Percentiles rank a stretch among this genome's conserved stretches.
These are phyloP conservation scores for Blepharisma japonicum DNA, from an alignment of 73 alveolate species.

Conservation along the genomic window DNA sequence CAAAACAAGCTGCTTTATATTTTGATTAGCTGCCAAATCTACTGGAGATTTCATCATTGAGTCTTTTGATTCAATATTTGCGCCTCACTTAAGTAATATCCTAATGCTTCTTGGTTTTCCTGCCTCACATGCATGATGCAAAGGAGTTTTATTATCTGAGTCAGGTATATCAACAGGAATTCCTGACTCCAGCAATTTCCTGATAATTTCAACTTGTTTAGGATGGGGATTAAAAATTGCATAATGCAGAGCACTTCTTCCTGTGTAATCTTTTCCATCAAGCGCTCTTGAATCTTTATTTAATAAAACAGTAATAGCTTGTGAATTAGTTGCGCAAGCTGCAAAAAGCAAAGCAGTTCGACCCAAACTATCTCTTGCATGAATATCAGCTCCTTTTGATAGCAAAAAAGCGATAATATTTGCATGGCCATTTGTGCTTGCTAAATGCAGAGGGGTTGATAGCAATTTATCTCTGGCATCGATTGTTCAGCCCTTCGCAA, in stretches of 20 bases:
- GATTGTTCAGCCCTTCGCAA: constrained; percentile 61
- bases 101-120: constrained; percentile 55
- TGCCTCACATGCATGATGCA: constrained; percentile 62
- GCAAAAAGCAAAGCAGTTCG: constrained; percentile 92
- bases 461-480: constrained; percentile 83
- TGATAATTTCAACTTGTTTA: constrained; percentile 47
- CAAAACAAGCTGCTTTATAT: neutral
- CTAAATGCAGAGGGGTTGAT: constrained; percentile 90
- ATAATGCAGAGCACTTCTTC: constrained; percentile 61
- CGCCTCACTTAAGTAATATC: constrained; percentile 52
- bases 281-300: constrained; percentile 41
- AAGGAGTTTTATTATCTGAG: constrained; percentile 54
- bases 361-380: constrained; percentile 83
- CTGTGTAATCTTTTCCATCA: constrained; percentile 57
- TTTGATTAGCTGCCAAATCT: constrained; percentile 48
- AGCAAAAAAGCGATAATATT: constrained; percentile 71
- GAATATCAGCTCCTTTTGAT: constrained; percentile 76
- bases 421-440: constrained; percentile 88
- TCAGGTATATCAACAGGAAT: constrained; percentile 60
- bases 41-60: constrained; percentile 47
- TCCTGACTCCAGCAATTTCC: constrained; percentile 46
- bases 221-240: constrained; percentile 49
- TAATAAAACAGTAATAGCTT: constrained; percentile 34
- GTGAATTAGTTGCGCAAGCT: constrained; percentile 48
- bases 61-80: constrained; percentile 48